phyloP scores from a whole-genome alignment of 139 green algal genomes.

The Volvox africanus region DNA sequence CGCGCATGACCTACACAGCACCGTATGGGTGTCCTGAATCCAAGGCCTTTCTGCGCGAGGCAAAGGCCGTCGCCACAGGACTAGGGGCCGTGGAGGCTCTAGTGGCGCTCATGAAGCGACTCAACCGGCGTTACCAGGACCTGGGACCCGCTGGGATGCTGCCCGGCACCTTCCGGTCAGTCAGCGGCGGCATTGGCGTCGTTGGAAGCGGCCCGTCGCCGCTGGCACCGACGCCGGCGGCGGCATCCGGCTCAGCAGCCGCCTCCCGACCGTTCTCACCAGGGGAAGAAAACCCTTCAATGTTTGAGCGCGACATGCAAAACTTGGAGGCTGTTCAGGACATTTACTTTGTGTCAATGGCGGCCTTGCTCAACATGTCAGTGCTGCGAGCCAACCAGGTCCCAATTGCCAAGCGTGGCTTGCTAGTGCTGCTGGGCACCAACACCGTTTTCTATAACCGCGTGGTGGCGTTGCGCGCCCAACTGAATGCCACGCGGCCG shows the following conservation, averaged over 20 bases:
- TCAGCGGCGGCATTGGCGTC: not conserved
- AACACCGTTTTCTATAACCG: constrained; percentile 67
- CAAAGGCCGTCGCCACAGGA: constrained; percentile 65
- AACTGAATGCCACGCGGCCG: constrained; percentile 34
- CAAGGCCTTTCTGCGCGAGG: constrained; percentile 57
- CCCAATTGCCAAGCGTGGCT: constrained; percentile 68
- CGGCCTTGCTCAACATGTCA: constrained; percentile 78
- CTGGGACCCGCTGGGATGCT: not conserved
- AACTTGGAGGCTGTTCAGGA: constrained; percentile 73
- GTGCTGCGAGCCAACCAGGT: constrained; percentile 70
- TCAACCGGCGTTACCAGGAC: constrained; percentile 49
- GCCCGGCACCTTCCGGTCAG: not conserved
- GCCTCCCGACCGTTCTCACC: not conserved
- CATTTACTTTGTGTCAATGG: constrained; percentile 65
- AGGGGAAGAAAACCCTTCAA: constrained; percentile 34
- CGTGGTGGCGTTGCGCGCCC: constrained; percentile 21
- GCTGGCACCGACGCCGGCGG: not conserved
- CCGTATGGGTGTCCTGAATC: constrained; percentile 57
- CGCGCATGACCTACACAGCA: constrained; percentile 61
- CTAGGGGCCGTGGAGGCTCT: constrained; percentile 70
- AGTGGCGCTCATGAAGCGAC: constrained; percentile 65
- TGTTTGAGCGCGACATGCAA: constrained; percentile 71
- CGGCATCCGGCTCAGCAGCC: not conserved
- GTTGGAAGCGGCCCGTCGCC: not conserved
- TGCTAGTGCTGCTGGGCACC: constrained; percentile 73